Evolutionary conservation across 2,329 filamentous ascomycete species (phyloP).

Genomic region (Rhytidhysteron rufulum): DNA sequence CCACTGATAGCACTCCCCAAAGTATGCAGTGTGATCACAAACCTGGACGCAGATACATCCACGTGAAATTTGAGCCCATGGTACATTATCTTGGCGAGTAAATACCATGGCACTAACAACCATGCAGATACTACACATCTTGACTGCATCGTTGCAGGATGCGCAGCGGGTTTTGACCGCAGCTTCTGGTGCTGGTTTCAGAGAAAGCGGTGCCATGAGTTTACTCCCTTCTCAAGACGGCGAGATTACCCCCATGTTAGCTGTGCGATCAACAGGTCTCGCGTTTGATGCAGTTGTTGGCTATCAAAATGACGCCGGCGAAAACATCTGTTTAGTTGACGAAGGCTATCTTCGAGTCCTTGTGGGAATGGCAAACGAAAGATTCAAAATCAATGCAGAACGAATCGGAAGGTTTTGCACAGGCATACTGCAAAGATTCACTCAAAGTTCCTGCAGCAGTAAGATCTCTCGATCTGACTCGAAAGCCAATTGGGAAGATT

Average conservation of each 20-base stretch:
- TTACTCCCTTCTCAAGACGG: constrained; percentile 40
- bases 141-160: constrained; percentile 69
- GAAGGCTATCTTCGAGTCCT: constrained; percentile 65
- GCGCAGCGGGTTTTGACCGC: constrained; percentile 73
- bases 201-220: constrained; percentile 82
- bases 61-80: constrained; percentile 95
- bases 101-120: constrained; percentile 16
- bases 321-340: constrained; percentile 51
- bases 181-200: constrained; percentile 77
- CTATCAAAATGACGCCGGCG: constrained; percentile 36
- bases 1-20: constrained; percentile 2
- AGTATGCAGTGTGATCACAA: constrained; percentile 7
- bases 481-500: constrained; percentile 37
- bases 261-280: constrained; percentile 78
- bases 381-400: constrained; percentile 66
- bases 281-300: constrained; percentile 80
- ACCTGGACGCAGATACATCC: constrained; percentile 52
- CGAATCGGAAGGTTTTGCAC: constrained; percentile 63
- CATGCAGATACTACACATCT: constrained; percentile 77
- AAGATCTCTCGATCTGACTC: too few relatives aligned
- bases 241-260: constrained; percentile 68
- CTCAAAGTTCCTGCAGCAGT: neutral
- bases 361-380: constrained; percentile 67
- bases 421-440: constrained; percentile 42
- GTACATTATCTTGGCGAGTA: constrained; percentile 46